Evolutionary conservation across 371 early-diverging fungal genomes (phyloP).

Genomic region (Mucor indicus): DNA sequence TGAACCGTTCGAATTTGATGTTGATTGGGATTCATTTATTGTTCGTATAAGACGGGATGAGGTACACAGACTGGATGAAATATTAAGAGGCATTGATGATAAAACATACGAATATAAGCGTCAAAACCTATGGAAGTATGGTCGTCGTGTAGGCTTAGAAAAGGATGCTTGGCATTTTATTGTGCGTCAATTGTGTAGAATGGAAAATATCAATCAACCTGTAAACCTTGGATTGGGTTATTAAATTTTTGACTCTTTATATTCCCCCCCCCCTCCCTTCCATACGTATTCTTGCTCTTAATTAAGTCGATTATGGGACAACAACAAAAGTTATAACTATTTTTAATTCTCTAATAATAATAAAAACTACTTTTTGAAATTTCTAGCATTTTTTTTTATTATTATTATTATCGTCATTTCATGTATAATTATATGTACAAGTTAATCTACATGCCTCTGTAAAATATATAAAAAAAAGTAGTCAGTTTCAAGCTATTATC

Average conservation of each 20-base stretch:
- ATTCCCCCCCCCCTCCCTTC: no score
- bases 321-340: neutral
- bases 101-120: constrained; percentile 46
- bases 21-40: constrained; percentile 55
- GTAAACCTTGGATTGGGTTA: constrained; percentile 40
- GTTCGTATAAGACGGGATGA: constrained; percentile 48
- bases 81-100: constrained; percentile 43
- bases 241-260: constrained; percentile 9
- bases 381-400: no score
- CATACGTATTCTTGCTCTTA: no score
- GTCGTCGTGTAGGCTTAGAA: constrained; percentile 46
- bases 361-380: neutral
- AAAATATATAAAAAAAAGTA: neutral
- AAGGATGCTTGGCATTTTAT: constrained; percentile 60
- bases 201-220: constrained; percentile 33
- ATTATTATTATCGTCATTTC: no score
- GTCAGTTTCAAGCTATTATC: no score
- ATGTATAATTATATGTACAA: no score
- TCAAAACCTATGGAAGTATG: constrained; percentile 44
- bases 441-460: constrained; percentile 29
- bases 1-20: constrained; percentile 54
- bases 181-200: constrained; percentile 49
- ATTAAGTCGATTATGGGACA: neutral
- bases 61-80: constrained; percentile 50
- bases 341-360: no score